Conservation (phyloP, 495 filamentous ascomycete species). For the Penicillium goetzii region DNA sequence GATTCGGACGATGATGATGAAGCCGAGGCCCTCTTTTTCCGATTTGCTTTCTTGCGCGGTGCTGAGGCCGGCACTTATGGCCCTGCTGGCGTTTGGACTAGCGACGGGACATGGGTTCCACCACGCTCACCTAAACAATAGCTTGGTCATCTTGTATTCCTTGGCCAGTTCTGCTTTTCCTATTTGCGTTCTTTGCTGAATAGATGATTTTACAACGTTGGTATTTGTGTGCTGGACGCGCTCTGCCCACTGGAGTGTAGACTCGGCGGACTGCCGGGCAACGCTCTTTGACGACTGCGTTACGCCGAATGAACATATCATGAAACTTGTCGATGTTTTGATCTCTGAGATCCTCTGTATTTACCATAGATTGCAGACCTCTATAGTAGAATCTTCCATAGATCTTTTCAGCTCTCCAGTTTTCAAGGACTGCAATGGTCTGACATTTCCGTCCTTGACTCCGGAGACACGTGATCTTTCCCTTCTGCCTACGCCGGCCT, state of each 20-base stretch:
- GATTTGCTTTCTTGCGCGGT: constrained; percentile 80
- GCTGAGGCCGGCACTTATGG: constrained; percentile 74
- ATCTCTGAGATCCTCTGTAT: not conserved
- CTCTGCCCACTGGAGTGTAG: constrained; percentile 17
- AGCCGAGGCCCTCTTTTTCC: constrained; percentile 72
- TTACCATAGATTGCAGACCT: not conserved
- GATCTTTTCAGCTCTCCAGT: not conserved
- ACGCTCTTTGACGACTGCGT: constrained; percentile 16
- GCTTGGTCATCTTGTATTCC: constrained; percentile 13
- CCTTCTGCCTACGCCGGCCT: not conserved
- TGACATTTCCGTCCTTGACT: constrained; percentile 1
- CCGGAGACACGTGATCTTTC: constrained; percentile 6
- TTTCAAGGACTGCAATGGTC: not conserved
- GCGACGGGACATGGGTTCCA: constrained; percentile 68
- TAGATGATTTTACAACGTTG: constrained; percentile 23
- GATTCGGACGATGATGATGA: constrained; percentile 40
- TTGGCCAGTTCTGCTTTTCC: not conserved
- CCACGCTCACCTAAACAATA: constrained; percentile 38
- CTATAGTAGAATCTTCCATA: not conserved
- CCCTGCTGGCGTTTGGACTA: constrained; percentile 76
- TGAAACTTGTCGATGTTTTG: constrained; percentile 2
- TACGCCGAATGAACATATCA: constrained; percentile 23
- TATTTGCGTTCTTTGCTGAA: constrained; percentile 8
- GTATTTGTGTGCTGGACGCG: constrained; percentile 28
- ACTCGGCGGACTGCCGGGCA: constrained; percentile 8